Evolutionary conservation across 2,329 filamentous ascomycete genomes (phyloP).

Genomic region (Cladosporium sp.): DNA sequence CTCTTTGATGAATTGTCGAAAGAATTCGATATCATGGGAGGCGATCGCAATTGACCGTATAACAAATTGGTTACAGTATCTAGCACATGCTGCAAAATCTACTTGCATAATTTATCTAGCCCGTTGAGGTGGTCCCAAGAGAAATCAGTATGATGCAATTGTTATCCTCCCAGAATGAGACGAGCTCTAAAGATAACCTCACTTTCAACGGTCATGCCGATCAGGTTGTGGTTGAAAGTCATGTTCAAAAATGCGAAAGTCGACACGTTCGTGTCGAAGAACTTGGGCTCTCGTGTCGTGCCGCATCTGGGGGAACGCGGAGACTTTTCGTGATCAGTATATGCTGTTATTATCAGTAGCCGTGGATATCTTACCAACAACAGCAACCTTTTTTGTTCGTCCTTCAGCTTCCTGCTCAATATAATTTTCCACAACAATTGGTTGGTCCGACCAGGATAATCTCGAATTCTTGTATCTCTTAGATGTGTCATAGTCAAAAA

Average conservation of each 20-base stretch:
- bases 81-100: no score
- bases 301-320: not conserved
- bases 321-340: not conserved
- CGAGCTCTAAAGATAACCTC: not conserved
- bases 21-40: no score
- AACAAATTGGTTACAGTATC: no score
- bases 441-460: not conserved
- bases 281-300: not conserved
- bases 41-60: no score
- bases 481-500: not conserved
- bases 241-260: not conserved
- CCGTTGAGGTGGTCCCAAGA: no score
- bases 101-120: no score
- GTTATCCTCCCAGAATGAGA: not conserved
- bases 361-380: not conserved
- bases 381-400: not conserved
- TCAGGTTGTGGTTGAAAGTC: not conserved
- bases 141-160: not conserved
- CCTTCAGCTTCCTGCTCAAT: not conserved
- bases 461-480: not conserved
- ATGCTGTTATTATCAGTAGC: not conserved
- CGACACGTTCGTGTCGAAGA: not conserved
- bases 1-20: no score
- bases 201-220: not conserved
- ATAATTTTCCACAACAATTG: not conserved